Evolutionary conservation across 1,284 basidiomycete species (phyloP).

Genomic region (Ceratobasidium sp.): DNA sequence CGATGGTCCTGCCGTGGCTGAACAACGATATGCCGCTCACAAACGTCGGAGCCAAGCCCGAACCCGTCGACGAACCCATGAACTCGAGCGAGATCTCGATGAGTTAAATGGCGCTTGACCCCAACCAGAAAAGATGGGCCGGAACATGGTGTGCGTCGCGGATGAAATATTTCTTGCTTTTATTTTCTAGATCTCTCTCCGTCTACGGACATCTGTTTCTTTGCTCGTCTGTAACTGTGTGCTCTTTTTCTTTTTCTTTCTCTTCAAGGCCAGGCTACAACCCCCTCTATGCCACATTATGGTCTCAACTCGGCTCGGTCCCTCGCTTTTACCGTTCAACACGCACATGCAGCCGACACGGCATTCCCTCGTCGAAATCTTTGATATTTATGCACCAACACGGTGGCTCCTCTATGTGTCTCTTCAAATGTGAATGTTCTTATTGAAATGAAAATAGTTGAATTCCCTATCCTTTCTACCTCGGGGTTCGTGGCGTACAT

Average conservation of each 20-base stretch:
- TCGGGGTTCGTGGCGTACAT: not conserved
- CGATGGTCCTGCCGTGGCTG: slow-evolving; percentile 54
- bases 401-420: slow-evolving; percentile 12
- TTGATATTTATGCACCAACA: slow-evolving; percentile 36
- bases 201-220: slow-evolving; percentile 28
- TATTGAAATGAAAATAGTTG: slow-evolving; percentile 48
- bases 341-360: slow-evolving; percentile 27
- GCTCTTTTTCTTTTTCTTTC: slow-evolving; percentile 11
- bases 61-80: slow-evolving; percentile 47
- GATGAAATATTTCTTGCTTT: slow-evolving; percentile 32
- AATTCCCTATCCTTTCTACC: slow-evolving; percentile 20
- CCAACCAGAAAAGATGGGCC: slow-evolving; percentile 10
- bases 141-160: slow-evolving; percentile 13
- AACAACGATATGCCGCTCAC: slow-evolving; percentile 32
- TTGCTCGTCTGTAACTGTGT: slow-evolving; percentile 18
- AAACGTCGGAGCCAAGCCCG: slow-evolving; percentile 44
- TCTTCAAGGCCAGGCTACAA: not conserved
- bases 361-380: slow-evolving; percentile 12
- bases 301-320: slow-evolving; percentile 38
- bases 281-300: slow-evolving; percentile 29
- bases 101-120: not conserved
- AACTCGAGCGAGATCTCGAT: slow-evolving; percentile 45
- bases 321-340: slow-evolving; percentile 43
- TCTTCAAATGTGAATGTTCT: slow-evolving; percentile 45
- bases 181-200: slow-evolving; percentile 42